Conservation (phyloP, 805 yeast species). For the Maudiozyma bulderi region DNA sequence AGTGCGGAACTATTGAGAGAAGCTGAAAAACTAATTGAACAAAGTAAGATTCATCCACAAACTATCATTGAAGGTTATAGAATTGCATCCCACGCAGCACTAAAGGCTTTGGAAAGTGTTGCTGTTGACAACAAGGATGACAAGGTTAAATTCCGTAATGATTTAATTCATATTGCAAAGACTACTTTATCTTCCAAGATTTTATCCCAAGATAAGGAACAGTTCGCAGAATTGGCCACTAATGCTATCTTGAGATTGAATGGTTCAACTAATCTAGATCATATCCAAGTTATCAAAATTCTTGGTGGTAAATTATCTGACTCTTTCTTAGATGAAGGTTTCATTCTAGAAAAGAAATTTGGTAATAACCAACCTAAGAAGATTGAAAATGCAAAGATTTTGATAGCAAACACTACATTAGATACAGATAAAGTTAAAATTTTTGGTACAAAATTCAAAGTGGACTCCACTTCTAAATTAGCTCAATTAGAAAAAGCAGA, state of each 20-base stretch:
- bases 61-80: slow-evolving; percentile 94
- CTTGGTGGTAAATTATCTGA: slow-evolving; percentile 88
- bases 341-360: slow-evolving; percentile 80
- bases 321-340: slow-evolving; percentile 93
- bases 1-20: slow-evolving; percentile 88
- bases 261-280: slow-evolving; percentile 80
- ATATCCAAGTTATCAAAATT: slow-evolving; percentile 87
- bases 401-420: slow-evolving; percentile 90
- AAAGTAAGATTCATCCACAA: slow-evolving; percentile 86
- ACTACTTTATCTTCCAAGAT: slow-evolving; percentile 92
- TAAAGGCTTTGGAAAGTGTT: slow-evolving; percentile 61
- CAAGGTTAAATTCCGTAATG: slow-evolving; percentile 54
- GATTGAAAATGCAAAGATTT: slow-evolving; percentile 71
- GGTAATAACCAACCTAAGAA: slow-evolving; percentile 91
- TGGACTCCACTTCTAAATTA: slow-evolving; percentile 86
- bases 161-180: slow-evolving; percentile 77
- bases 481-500: slow-evolving; percentile 94
- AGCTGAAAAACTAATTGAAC: slow-evolving; percentile 86
- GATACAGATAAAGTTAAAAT: slow-evolving; percentile 97
- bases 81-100: slow-evolving; percentile 78
- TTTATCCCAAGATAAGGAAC: slow-evolving; percentile 86
- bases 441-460: slow-evolving; percentile 96
- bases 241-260: slow-evolving; percentile 84
- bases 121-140: slow-evolving; percentile 67
- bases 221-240: slow-evolving; percentile 83